Base-by-base conservation (phyloP, 768 basidiomycete genomes). In the Lactifluus subvellereus region DNA sequence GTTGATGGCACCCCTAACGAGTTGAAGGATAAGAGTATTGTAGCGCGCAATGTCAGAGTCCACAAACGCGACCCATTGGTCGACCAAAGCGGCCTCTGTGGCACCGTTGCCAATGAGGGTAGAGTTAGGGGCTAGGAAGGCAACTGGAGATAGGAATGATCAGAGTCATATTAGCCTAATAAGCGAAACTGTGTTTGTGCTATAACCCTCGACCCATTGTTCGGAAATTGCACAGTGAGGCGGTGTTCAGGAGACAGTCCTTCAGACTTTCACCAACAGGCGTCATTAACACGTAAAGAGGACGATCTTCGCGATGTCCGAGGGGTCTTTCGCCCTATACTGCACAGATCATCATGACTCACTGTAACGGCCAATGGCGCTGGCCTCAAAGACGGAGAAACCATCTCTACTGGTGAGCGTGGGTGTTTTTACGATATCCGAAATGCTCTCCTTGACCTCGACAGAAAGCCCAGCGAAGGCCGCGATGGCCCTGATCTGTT, bases 311-410 rank as follows among this genome's bases (percentile, higher is more conserved):
- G 37, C 48, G 42, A 38, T 45, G 42, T 47, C 50, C 38, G 59
- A 38, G 58, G 38, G n/a, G 43, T 27, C 27, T 32, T 37, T 32
- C 38, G 47, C 18, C 27, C 27, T 10, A 52, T 58, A 20, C n/a
- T 22, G 50, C 30, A 42, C 11, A 22, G 1, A 55, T 52, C 30
- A 14, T 27, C 32, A 59, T 68, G 59, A 87, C 94, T 84, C 77
- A 98, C 96, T 69, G 77, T 96, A 94, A 61, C 85, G 86, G 51
- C 92, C 89, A 74, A 98, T 93, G 53, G 93, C 84, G 59, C 76
- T 72, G 59, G 83, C 80, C 79, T 96, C 96, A 68, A 84, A 83
- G 62, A 97, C 77, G 71, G 79, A 82, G 80, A 92, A 83, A 59
- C 93, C 93, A 73, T 93, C 84, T 14, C 78, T 74, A 50, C 81